Base-by-base conservation (phyloP, 208 protist genomes). In the Leishmania lainsoni region DNA sequence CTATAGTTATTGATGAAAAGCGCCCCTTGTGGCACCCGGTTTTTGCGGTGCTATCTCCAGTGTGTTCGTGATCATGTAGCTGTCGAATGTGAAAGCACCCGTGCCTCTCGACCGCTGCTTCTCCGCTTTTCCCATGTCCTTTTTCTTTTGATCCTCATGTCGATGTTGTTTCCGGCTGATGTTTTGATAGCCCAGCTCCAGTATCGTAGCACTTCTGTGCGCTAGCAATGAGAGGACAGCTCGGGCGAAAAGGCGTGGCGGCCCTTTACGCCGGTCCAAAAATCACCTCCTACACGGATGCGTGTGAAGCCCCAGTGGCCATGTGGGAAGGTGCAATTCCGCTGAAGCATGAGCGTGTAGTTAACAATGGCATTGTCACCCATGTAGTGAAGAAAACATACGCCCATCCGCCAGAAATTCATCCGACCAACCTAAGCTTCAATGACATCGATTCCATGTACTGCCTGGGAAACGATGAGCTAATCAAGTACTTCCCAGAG, bases 381-480 rank as follows among this genome's bases (percentile, higher is more conserved):
- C 88, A 89, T 14, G 82, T 89, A 54, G 91, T 94, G 48, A 84
- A 76, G 77, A 95, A 96, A 69, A 94, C 83, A 20, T 98, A 98
- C 79, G 87, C 87, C 10, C 94, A 98, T 79, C 95, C 95, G 9
- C 87, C 87, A 2, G 92, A 96, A 84, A 65, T 95, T 61, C 16
- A 49, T 26, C 93, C 95, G 35, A 79, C 76, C 22, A 84, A 85
- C 65, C 83, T 98, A 3, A 82, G 86, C 22, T 97, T 96, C 81
- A 94, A 94, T 83, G 90, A 97, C 77, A 90, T 98, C 66, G 91
- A 97, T 79, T 94, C 92, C 49, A 95, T 98, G 90, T 98, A 98
- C 80, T 97, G 95, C 81, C 88, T 98, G 56, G 91, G 93, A 32
- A 97, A 98, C 78, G 93, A 96, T 75, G 93, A 97, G 65, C 87